phyloP scores from a whole-genome alignment of 2,329 filamentous ascomycete species.

The Hortaea sp. region DNA sequence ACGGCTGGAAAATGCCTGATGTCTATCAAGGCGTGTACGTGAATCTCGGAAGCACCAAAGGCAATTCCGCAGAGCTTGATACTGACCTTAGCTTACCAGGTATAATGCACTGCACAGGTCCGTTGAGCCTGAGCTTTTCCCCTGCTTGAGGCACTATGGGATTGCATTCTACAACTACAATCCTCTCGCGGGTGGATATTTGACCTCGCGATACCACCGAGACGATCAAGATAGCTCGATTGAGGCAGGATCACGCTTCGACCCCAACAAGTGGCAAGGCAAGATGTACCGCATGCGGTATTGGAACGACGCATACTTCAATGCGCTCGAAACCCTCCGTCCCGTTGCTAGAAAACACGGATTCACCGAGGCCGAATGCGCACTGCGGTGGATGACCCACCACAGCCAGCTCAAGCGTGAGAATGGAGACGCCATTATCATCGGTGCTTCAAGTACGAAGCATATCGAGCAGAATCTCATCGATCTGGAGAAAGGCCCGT shows the following conservation, averaged over 20 bases:
- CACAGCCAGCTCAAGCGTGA: constrained; percentile 29
- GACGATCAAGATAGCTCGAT: constrained; percentile 23
- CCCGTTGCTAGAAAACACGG: constrained; percentile 29
- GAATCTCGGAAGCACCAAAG: neutral
- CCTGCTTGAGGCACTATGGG: constrained; percentile 33
- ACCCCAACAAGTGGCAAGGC: constrained; percentile 31
- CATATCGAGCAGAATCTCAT: constrained; percentile 31
- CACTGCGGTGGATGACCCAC: constrained; percentile 37
- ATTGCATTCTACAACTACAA: constrained; percentile 34
- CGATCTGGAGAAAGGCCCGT: constrained; percentile 29
- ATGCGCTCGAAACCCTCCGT: constrained; percentile 33
- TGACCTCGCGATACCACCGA: constrained; percentile 31
- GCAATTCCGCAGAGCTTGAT: neutral
- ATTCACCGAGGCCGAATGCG: constrained; percentile 33
- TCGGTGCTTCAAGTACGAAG: constrained; percentile 22
- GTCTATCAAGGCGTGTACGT: constrained; percentile 36
- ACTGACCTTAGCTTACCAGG: neutral
- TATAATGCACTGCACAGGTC: constrained; percentile 31
- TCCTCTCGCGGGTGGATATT: constrained; percentile 37
- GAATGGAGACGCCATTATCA: constrained; percentile 29
- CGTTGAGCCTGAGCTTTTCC: constrained; percentile 34
- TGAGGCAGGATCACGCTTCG: constrained; percentile 30
- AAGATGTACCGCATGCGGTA: constrained; percentile 29
- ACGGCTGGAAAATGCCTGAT: constrained; percentile 34
- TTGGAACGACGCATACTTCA: constrained; percentile 34